phyloP scores from a whole-genome alignment of 2,329 filamentous ascomycete genomes.

The Lojkania enalia region DNA sequence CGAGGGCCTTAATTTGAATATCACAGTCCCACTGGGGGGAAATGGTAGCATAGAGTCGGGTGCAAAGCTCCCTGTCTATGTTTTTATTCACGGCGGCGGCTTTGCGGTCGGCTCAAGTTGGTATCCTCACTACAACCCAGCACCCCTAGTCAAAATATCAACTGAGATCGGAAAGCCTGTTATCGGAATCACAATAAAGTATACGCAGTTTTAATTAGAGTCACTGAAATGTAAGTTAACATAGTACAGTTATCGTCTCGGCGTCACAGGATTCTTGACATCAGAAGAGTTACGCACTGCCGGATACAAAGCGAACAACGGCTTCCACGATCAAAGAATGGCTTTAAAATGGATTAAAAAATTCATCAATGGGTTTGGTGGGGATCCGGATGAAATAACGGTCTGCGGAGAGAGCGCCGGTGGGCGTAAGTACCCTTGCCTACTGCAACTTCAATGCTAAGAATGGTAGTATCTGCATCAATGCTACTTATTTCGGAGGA shows the following conservation, averaged over 20 bases:
- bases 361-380: slow-evolving; percentile 45
- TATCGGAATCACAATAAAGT: slow-evolving; percentile 51
- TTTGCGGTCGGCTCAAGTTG: slow-evolving; percentile 55
- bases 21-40: slow-evolving; percentile 48
- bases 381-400: slow-evolving; percentile 44
- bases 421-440: slow-evolving; percentile 42
- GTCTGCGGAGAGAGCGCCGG: slow-evolving; percentile 55
- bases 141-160: slow-evolving; percentile 51
- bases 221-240: slow-evolving; percentile 9
- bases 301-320: slow-evolving; percentile 44
- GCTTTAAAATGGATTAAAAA: slow-evolving; percentile 45
- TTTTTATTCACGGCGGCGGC: slow-evolving; percentile 59
- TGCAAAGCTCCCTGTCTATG: slow-evolving; percentile 53
- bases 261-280: slow-evolving; percentile 45
- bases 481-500: slow-evolving; percentile 35
- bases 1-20: slow-evolving; percentile 58
- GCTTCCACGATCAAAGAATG: slow-evolving; percentile 39
- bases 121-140: slow-evolving; percentile 57
- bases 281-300: slow-evolving; percentile 53
- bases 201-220: slow-evolving; percentile 51
- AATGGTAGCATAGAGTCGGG: slow-evolving; percentile 23
- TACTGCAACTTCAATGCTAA: background rate
- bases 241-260: slow-evolving; percentile 34
- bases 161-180: slow-evolving; percentile 50
- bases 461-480: slow-evolving; percentile 27